Percentiles rank a stretch among this genome's conserved stretches.
These are phyloP conservation scores for Aristolochia contorta DNA, from an alignment of 164 flowering plant genomes.

Conservation along the genomic window DNA sequence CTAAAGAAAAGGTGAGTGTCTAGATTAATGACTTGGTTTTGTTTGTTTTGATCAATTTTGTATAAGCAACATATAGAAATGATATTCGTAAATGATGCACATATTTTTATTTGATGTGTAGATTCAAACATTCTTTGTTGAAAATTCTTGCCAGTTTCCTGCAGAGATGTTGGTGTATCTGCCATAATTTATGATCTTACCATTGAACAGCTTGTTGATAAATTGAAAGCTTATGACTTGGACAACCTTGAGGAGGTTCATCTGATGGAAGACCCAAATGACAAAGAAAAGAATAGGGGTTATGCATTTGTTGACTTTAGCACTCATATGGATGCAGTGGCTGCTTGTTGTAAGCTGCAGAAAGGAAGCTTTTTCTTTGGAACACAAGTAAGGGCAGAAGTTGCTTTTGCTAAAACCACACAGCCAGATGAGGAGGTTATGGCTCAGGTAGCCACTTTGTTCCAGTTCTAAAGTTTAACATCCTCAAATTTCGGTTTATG, in stretches of 20 bases:
- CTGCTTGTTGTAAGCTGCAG: constrained; percentile 20
- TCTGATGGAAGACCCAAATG: constrained; percentile 18
- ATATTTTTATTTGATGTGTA: too few species aligned
- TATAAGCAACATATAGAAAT: too few species aligned
- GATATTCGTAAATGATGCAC: too few species aligned
- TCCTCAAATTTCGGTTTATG: too few species aligned
- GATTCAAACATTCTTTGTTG: not conserved
- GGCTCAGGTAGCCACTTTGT: constrained; percentile 17
- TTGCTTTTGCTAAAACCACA: constrained; percentile 24
- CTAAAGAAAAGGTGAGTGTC: constrained; percentile 14
- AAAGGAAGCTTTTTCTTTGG: constrained; percentile 19
- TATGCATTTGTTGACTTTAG: constrained; percentile 25
- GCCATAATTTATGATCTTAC: constrained; percentile 2
- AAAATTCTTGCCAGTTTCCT: not conserved
- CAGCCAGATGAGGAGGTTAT: constrained; percentile 24
- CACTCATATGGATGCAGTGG: constrained; percentile 28
- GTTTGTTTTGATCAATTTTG: not conserved
- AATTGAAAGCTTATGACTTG: constrained; percentile 15
- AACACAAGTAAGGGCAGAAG: constrained; percentile 14
- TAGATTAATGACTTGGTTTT: not conserved
- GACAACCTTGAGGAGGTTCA: constrained; percentile 22
- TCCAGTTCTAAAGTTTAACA: not conserved
- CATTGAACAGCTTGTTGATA: constrained; percentile 16
- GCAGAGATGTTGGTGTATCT: not conserved
- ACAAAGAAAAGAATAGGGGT: constrained; percentile 21